Evolutionary conservation across 352 stramenopile genomes (phyloP), one percentile per base, ranked within the genome.

Genomic region (Globisporangium iwayamae): DNA sequence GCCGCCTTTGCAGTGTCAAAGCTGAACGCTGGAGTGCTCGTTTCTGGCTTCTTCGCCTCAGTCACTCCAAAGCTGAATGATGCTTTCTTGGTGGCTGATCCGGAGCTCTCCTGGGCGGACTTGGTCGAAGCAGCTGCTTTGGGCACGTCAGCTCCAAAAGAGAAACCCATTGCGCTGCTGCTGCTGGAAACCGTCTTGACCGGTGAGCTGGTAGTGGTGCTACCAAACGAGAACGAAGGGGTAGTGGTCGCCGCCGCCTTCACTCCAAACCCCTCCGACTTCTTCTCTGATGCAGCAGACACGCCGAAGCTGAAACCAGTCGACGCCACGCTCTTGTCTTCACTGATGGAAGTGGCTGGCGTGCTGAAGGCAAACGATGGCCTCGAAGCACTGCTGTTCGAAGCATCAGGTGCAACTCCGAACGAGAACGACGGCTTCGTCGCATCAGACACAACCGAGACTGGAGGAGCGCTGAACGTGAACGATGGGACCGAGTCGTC

Each of bases 381-480:
- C 32, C 66, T 67, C 20, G 36, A 67, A 32, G 10, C 45, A 41
- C 38, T 46, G 5, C 30, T 20, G 10, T 41, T 36, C 7, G 64
- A 46, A 53, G 45, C 14, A 32, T 58, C 28, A 16, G 64, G 16
- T 28, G 47, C 20, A 58, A 56, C 25, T 1, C 60, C 64, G 20
- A 88, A 71, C 18, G 51, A 64, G 41, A 72, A 74, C 18, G 63
- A 62, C 14, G 73, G 58, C 34, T 69, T 72, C 22, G 58, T 39
- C 25, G 51, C 62, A 13, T 60, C 39, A 32, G 51, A 28, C 18
- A 25, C 51, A 9, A n/a, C 43, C 60, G 47, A 72, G 71, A 50
- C 58, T 73, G 52, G 77, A 65, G 28, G 66, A 56, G 72, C 73
- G n/a, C 79, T 77, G 39, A 93, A 91, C 28, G 67, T 76, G 34